Percentiles rank a stretch among this genome's conserved stretches.
Conservation (phyloP, 306 rosid species). For the Fragaria ananassa region DNA sequence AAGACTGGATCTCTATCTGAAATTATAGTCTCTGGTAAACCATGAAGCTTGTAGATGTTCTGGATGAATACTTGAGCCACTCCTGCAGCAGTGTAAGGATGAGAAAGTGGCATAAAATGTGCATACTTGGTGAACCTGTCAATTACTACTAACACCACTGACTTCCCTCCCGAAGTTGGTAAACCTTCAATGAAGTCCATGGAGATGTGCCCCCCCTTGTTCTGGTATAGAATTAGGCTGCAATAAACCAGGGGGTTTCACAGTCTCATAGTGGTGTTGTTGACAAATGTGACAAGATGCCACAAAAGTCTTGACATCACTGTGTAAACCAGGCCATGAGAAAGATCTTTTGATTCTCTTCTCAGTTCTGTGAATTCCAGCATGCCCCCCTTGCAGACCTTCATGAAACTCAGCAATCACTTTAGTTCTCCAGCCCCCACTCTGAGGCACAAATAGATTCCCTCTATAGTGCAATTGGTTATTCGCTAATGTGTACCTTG, state of each 20-base stretch:
- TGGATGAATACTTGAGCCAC: not conserved
- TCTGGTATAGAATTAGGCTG: not conserved
- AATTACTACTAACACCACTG: too few relatives aligned
- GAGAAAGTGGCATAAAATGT: not conserved
- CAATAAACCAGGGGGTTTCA: not conserved
- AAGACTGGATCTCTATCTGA: too few relatives aligned
- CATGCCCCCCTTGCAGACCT: not conserved
- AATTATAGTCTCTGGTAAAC: not conserved
- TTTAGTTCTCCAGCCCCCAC: rapidly evolving
- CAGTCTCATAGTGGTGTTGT: not conserved
- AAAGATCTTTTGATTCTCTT: not conserved
- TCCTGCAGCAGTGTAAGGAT: not conserved
- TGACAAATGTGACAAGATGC: not conserved
- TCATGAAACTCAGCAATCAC: not conserved
- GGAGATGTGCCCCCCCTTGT: not conserved
- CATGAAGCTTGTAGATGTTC: not conserved
- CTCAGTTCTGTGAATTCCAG: not conserved
- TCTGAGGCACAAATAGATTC: rapidly evolving
- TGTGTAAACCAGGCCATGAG: not conserved
- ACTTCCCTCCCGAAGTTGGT: not conserved
- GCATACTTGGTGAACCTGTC: not conserved
- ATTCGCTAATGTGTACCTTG: too few relatives aligned
- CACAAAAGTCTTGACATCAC: not conserved
- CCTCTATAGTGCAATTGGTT: not conserved
- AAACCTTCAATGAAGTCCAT: not conserved